A percentile compares a stretch with the other conserved stretches of the same genome.
Evolutionary conservation across 2,329 filamentous ascomycete genomes (phyloP).

Genomic region (Balansia obtecta): DNA sequence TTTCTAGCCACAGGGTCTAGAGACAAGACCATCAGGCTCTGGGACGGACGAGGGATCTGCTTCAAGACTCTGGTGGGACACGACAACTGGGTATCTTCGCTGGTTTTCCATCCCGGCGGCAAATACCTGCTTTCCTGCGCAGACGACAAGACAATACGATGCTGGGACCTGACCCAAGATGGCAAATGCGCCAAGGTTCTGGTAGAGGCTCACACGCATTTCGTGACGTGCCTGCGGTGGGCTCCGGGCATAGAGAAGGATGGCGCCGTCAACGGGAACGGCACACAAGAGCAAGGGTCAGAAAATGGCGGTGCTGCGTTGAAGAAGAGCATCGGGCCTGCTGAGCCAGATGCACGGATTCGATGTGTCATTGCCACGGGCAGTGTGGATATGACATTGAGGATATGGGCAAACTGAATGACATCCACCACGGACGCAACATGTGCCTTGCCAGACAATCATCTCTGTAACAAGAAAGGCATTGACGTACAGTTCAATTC

Average conservation of each 20-base stretch:
- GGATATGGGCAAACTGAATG: slow-evolving; percentile 55
- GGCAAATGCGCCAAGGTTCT: slow-evolving; percentile 80
- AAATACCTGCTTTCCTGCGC: slow-evolving; percentile 78
- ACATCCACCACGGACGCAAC: not conserved
- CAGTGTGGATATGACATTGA: slow-evolving; percentile 68
- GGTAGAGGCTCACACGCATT: slow-evolving; percentile 66
- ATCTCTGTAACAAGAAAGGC: too few relatives aligned
- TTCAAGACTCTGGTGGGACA: slow-evolving; percentile 79
- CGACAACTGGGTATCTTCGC: slow-evolving; percentile 82
- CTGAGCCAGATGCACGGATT: slow-evolving; percentile 48
- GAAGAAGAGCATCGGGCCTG: slow-evolving; percentile 31
- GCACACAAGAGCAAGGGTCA: slow-evolving; percentile 6
- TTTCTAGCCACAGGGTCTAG: slow-evolving; percentile 81
- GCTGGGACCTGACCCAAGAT: slow-evolving; percentile 88
- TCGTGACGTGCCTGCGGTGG: slow-evolving; percentile 80
- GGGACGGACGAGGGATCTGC: slow-evolving; percentile 74
- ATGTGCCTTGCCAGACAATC: not conserved
- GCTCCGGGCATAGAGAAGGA: slow-evolving; percentile 43
- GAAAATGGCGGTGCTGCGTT: slow-evolving; percentile 24
- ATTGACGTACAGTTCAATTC: not conserved
- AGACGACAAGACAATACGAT: slow-evolving; percentile 85
- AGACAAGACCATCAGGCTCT: slow-evolving; percentile 84
- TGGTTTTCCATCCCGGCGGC: slow-evolving; percentile 84
- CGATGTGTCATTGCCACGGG: slow-evolving; percentile 80
- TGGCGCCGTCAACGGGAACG: slow-evolving; percentile 7